Percentiles rank a stretch among this genome's conserved stretches.
phyloP scores from a whole-genome alignment of 108 stramenopile genomes.

The Aurantiochytrium sp. region DNA sequence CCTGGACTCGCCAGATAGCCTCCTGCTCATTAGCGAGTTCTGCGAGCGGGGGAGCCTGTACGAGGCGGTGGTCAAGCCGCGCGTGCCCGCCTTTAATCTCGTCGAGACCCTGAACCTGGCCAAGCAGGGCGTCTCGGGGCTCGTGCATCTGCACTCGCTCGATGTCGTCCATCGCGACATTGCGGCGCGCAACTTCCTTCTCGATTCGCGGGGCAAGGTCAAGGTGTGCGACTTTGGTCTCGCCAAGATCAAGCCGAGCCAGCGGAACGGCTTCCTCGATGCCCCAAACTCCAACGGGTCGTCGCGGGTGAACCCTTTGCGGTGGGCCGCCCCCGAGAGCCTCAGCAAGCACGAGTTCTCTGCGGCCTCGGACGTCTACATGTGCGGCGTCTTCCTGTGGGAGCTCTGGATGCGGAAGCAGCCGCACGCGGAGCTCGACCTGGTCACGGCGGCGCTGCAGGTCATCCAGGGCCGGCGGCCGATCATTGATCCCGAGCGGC shows the following conservation, averaged over 20 bases:
- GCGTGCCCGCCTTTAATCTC: background rate
- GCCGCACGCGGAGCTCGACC: slow-evolving; percentile 1
- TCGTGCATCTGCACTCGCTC: slow-evolving; percentile 33
- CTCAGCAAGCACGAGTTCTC: background rate
- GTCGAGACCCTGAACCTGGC: slow-evolving; percentile 15
- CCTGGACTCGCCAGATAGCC: background rate
- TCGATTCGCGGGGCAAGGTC: slow-evolving; percentile 31
- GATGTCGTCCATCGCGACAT: slow-evolving; percentile 48
- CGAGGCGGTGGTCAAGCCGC: slow-evolving; percentile 32
- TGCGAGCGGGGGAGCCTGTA: slow-evolving; percentile 36
- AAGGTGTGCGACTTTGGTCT: slow-evolving; percentile 46
- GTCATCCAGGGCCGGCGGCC: background rate
- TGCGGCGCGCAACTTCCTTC: slow-evolving; percentile 46
- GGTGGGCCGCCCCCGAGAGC: slow-evolving; percentile 45
- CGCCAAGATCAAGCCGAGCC: slow-evolving; percentile 36
- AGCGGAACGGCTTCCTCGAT: background rate
- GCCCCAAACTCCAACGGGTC: background rate
- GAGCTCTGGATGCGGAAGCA: slow-evolving; percentile 34
- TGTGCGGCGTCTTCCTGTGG: slow-evolving; percentile 41
- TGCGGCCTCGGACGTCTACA: slow-evolving; percentile 33
- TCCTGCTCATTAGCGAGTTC: slow-evolving; percentile 36
- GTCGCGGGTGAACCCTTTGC: slow-evolving; percentile 33
- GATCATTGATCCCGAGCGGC: background rate
- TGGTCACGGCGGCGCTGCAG: background rate
- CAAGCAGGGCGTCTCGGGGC: slow-evolving; percentile 4